phyloP scores from a whole-genome alignment of 495 filamentous ascomycete genomes.

The Talaromyces stipitatus region DNA sequence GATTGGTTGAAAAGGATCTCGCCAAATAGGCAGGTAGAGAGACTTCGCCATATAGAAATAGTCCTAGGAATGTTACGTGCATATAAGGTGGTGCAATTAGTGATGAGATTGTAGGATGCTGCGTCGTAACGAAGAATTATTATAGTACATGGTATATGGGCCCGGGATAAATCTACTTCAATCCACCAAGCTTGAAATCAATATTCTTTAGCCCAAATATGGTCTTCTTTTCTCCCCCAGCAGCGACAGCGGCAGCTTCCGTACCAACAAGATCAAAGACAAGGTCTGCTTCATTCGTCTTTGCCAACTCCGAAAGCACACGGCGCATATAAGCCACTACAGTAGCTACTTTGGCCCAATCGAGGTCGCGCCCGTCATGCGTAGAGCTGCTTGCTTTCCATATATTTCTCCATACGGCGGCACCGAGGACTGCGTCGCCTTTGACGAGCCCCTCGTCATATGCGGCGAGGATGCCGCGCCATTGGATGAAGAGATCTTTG shows the following conservation, averaged over 20 bases:
- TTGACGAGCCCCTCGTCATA: constrained; percentile 84
- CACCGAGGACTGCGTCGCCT: constrained; percentile 77
- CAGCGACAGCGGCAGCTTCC: constrained; percentile 3
- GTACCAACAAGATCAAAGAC: constrained; percentile 23
- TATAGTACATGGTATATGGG: constrained; percentile 17
- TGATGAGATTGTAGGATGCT: background rate
- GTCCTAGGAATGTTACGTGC: background rate
- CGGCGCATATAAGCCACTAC: constrained; percentile 75
- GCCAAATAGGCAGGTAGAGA: background rate
- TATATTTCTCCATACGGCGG: constrained; percentile 89
- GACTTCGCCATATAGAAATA: background rate
- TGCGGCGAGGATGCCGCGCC: constrained; percentile 72
- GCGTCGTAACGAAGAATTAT: background rate
- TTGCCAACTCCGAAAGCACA: constrained; percentile 53
- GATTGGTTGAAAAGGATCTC: constrained; percentile 78
- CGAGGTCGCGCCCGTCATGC: constrained; percentile 47
- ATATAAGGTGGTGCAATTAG: background rate
- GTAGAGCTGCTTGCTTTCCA: constrained; percentile 56
- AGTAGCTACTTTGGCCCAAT: constrained; percentile 60
- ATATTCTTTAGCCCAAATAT: constrained; percentile 29
- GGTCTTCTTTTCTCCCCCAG: constrained; percentile 10
- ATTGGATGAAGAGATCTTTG: constrained; percentile 87
- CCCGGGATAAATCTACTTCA: constrained; percentile 7
- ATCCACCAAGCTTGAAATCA: constrained; percentile 28
- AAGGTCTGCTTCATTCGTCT: constrained; percentile 51